Percentiles rank a stretch among this genome's conserved stretches.
Evolutionary conservation across 805 yeast species (phyloP).

Genomic region (Kodamaea kakaduensis): DNA sequence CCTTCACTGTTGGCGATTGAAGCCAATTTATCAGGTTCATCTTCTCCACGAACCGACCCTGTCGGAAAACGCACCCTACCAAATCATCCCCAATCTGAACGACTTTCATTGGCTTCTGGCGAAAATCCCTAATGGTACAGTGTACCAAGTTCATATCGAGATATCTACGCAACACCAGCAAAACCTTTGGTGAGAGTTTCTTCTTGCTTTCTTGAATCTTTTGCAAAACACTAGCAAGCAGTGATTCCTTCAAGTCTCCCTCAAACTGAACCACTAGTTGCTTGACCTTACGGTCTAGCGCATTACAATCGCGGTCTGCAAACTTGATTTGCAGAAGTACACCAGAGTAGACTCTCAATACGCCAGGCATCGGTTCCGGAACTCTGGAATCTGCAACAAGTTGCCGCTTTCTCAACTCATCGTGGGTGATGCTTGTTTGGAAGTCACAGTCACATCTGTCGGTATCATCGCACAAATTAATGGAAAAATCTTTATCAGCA

Average conservation of each 20-base stretch:
- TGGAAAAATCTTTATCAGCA: conserved; percentile 11
- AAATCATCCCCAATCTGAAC: conserved; percentile 17
- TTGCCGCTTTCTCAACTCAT: conserved; percentile 3
- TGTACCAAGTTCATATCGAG: conserved; percentile 14
- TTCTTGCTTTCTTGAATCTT: background rate
- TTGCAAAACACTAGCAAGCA: background rate
- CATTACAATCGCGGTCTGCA: background rate
- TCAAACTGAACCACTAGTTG: background rate
- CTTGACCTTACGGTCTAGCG: background rate
- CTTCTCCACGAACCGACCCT: conserved; percentile 20
- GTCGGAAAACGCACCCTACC: conserved; percentile 22
- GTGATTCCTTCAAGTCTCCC: background rate
- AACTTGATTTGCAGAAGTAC: background rate
- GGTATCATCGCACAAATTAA: background rate
- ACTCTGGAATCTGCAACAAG: background rate
- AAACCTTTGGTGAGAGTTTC: background rate
- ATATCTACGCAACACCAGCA: conserved; percentile 8
- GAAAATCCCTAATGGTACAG: background rate
- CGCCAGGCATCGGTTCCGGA: background rate
- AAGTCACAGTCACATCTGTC: background rate
- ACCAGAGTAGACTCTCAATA: background rate
- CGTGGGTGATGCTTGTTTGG: conserved; percentile 1
- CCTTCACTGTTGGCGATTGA: conserved; percentile 12
- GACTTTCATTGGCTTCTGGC: background rate
- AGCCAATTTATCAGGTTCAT: conserved; percentile 20